These are phyloP conservation scores for Prunus mira DNA, from an alignment of 306 rosid genomes.

Conservation along the genomic window DNA sequence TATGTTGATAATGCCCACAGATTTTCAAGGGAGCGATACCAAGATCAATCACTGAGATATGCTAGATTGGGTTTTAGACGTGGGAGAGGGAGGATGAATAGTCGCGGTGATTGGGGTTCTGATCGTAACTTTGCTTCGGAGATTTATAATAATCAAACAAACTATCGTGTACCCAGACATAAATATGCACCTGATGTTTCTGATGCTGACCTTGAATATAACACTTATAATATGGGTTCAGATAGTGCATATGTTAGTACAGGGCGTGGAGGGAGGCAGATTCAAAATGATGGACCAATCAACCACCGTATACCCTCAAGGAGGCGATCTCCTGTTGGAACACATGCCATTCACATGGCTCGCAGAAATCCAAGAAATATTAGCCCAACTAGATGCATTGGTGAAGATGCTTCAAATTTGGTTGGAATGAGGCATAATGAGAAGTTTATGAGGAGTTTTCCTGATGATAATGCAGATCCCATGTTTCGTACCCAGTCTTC, in stretches of 20 bases:
- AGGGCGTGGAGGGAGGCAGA: conserved; percentile 67
- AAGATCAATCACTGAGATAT: conserved; percentile 60
- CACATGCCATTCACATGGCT: conserved; percentile 50
- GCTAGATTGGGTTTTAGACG: conserved; percentile 59
- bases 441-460: conserved; percentile 56
- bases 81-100: conserved; percentile 61
- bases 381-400: conserved; percentile 62
- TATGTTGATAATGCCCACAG: conserved; percentile 50
- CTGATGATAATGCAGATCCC: conserved; percentile 49
- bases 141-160: conserved; percentile 56
- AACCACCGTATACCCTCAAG: conserved; percentile 52
- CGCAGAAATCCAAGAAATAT: conserved; percentile 56
- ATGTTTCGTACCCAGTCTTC: conserved; percentile 53
- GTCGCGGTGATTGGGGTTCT: conserved; percentile 62
- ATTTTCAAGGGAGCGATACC: conserved; percentile 69
- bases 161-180: conserved; percentile 59
- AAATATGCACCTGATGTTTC: conserved; percentile 52
- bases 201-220: conserved; percentile 55
- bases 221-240: conserved; percentile 39
- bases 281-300: conserved; percentile 49
- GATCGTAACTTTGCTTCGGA: conserved; percentile 59
- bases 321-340: conserved; percentile 68
- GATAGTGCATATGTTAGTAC: conserved; percentile 54
- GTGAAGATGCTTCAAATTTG: conserved; percentile 53
- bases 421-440: conserved; percentile 60